Evolutionary conservation across 1,284 basidiomycete genomes (phyloP), one percentile per base, ranked within the genome.

Genomic region (Malassezia japonica): DNA sequence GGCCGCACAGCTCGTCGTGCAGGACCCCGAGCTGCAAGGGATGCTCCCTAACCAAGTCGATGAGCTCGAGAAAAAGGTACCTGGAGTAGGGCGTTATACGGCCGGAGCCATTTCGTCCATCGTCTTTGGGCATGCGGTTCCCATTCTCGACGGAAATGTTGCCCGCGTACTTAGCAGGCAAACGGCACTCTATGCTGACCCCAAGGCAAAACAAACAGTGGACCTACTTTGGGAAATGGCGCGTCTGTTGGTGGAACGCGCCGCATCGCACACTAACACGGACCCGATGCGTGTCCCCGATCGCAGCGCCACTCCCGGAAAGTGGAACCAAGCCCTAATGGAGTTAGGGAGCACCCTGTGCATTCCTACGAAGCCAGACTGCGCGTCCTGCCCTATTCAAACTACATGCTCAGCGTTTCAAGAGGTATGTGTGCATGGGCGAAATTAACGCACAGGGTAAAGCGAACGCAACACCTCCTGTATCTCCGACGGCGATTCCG

Each of bases 11-110:
- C 50, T 59, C 33, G 60, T 72, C 16, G 60, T 69, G 20, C 43
- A 48, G 4, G 55, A 68, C 27, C 45, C 53, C 1, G 25, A 34
- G 20, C 43, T 59, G 86, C 84, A 76, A 23, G 86, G 87, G 24
- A 77, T 78, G 45, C 78, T 98, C 8, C 92, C 92, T 0, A 77
- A 81, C 44, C 84, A 84, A 57, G 84, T 86, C 0, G 80, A 80
- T 57, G 82, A 83, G 15, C 81, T 98, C 78, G 83, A 92, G 74
- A 80, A 82, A 46, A 79, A 84, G 51, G 84, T 95, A 36, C 86
- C 88, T 25, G 90, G 91, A 2, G 84, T 95, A 31, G 90, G 90
- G 29, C 78, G 87, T 32, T 95, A 95, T 72, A 94, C 87, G 0
- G 78, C 78, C 9, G 79, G 70, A 16, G 70, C 70, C 4, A 67